Conservation (phyloP, 352 stramenopile genomes). For the Globisporangium megalacanthum region DNA sequence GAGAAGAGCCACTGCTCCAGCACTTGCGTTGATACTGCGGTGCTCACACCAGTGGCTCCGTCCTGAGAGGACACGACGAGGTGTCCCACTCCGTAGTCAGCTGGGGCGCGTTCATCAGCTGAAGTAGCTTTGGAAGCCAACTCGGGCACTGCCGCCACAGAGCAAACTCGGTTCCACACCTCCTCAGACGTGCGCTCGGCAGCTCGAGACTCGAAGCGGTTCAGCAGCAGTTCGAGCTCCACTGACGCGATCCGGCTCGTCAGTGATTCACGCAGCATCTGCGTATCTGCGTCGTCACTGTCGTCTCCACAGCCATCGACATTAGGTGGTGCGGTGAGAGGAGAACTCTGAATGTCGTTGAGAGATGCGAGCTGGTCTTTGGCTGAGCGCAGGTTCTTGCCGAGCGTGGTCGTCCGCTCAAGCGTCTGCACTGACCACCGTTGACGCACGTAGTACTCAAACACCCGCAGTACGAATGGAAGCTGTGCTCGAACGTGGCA, state of each 20-base stretch:
- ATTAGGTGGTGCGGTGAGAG: not conserved
- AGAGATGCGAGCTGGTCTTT: slow-evolving; percentile 11
- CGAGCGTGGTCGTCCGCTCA: slow-evolving; percentile 19
- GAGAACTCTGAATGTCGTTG: not conserved
- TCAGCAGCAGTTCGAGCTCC: slow-evolving; percentile 22
- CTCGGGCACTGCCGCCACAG: not conserved
- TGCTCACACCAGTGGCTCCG: not conserved
- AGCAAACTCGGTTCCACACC: slow-evolving; percentile 9
- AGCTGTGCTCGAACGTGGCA: slow-evolving; percentile 6
- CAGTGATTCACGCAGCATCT: slow-evolving; percentile 3
- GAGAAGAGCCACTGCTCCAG: slow-evolving; percentile 21
- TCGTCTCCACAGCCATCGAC: not conserved
- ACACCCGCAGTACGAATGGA: slow-evolving; percentile 10
- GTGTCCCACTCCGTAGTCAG: not conserved
- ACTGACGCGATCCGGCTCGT: not conserved
- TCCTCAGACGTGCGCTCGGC: slow-evolving; percentile 24
- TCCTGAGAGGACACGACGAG: not conserved
- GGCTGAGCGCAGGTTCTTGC: slow-evolving; percentile 17
- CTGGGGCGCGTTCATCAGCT: not conserved
- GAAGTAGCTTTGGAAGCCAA: not conserved
- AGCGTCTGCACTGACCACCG: slow-evolving; percentile 24
- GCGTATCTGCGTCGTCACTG: slow-evolving; percentile 4
- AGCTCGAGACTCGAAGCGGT: slow-evolving; percentile 29
- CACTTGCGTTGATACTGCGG: slow-evolving; percentile 1
- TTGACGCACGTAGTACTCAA: slow-evolving; percentile 24